Base-by-base conservation (phyloP, 495 filamentous ascomycete species). In the Amorphotheca resinae region DNA sequence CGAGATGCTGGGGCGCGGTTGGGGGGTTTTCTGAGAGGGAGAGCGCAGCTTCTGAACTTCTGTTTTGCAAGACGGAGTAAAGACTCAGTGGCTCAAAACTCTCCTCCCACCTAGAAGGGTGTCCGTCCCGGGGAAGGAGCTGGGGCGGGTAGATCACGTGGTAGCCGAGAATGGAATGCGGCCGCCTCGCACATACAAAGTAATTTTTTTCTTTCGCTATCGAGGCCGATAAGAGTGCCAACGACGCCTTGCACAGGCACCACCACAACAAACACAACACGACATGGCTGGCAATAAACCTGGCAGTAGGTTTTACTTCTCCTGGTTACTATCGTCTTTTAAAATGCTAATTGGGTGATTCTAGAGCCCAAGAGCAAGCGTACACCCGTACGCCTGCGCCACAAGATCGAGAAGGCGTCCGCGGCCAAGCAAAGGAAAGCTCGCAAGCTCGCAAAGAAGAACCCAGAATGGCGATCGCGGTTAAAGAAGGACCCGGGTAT, bases 401-500 rank as follows among this genome's bases (percentile, higher is more conserved):
- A 95, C 67, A 95, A 93, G 66, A 98, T 96, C 64, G 77, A 95
- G 57, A 96, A 98, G 64, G 82, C 86, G 17, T 82, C 85, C 45
- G 80, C 80, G 51, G 77, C 83, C 33, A 98, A 98, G 67, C 82
- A 93, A 62, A 74, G 80, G 53, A 98, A 98, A 66, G 65, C 74
- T 36, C 82, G 74, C 53, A 95, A 94, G 69, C 64, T 74, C 35
- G 87, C 82, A 18, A 96, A 95, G 66, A 83, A 87, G 77, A 93
- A 95, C 62, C 93, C 93, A 15, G 75, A 94, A 81, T 95, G 89
- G 81, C 75, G 79, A 46, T 89, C 84, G 50, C 81, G 83, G 59
- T 59, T 93, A 45, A 95, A 93, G 76, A 96, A 96, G 64, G 89
- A 94, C 59, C 87, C 87, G 28, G 89, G 89, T 44, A 95, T 98